Evolutionary conservation across 1,139 yeast genomes (phyloP).

Genomic region (Pichia sp.): DNA sequence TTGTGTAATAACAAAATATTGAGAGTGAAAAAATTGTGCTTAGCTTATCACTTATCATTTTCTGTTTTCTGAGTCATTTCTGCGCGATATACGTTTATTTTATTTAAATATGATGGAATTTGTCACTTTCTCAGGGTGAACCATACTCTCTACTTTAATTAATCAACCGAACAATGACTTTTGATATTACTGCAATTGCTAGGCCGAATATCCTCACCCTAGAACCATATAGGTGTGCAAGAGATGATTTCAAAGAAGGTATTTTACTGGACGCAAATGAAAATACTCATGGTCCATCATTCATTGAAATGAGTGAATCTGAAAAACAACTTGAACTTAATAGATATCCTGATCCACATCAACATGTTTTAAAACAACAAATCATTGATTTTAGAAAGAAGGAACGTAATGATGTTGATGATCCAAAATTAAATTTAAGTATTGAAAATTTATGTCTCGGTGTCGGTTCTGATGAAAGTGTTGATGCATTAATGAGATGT

Average conservation of each 20-base stretch:
- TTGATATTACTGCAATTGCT: constrained; percentile 53
- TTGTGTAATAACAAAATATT: constrained; percentile 10
- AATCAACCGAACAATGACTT: constrained; percentile 30
- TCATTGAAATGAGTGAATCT: constrained; percentile 34
- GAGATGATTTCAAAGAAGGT: constrained; percentile 88
- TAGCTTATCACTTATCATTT: constrained; percentile 18
- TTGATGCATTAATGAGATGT: constrained; percentile 82
- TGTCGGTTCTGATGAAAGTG: constrained; percentile 96
- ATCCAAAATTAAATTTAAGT: constrained; percentile 31
- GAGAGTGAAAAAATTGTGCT: constrained; percentile 32
- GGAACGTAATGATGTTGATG: constrained; percentile 21
- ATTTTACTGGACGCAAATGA: constrained; percentile 91
- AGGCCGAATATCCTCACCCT: constrained; percentile 78
- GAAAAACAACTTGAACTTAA: constrained; percentile 52
- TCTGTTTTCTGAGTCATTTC: neutral
- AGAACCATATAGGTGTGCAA: constrained; percentile 91
- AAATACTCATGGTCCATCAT: constrained; percentile 87
- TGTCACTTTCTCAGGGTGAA: neutral
- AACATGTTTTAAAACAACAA: constrained; percentile 65
- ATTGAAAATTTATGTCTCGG: constrained; percentile 82
- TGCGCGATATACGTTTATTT: neutral
- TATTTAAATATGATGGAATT: neutral
- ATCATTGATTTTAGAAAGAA: constrained; percentile 65
- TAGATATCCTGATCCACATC: constrained; percentile 97
- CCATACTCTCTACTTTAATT: too few relatives aligned